Evolutionary conservation across 345 rosid species (phyloP).

Genomic region (Gossypium turneri): DNA sequence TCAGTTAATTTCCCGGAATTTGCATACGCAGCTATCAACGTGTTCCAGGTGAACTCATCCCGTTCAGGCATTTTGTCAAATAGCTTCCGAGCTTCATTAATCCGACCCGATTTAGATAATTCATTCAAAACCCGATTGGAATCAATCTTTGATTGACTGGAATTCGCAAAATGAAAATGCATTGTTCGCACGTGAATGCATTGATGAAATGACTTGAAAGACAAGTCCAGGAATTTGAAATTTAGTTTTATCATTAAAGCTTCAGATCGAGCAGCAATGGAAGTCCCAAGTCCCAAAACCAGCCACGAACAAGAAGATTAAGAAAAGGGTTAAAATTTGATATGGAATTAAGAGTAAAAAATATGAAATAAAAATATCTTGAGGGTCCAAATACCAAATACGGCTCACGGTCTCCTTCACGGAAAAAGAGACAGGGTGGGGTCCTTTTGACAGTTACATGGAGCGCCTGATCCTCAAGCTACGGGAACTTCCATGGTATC

Average conservation of each 20-base stretch:
- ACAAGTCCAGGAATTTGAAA: slow-evolving; percentile 15
- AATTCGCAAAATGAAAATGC: slow-evolving; percentile 17
- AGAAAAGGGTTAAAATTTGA: not conserved
- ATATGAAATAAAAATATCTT: not conserved
- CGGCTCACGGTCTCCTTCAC: not conserved
- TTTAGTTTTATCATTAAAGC: slow-evolving; percentile 33
- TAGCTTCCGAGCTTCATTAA: slow-evolving; percentile 63
- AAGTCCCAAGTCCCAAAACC: not conserved
- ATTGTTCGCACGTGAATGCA: not conserved
- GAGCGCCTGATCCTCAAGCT: not conserved
- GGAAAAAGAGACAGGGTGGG: not conserved
- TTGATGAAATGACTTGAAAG: slow-evolving; percentile 2
- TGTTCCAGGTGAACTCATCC: slow-evolving; percentile 83
- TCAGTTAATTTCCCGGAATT: slow-evolving; percentile 55
- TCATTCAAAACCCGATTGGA: slow-evolving; percentile 36
- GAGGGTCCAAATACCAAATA: not conserved
- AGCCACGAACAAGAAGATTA: not conserved
- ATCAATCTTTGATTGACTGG: slow-evolving; percentile 31
- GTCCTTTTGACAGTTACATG: not conserved
- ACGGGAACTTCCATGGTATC: slow-evolving; percentile 4
- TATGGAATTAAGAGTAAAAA: not conserved
- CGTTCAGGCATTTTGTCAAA: slow-evolving; percentile 63
- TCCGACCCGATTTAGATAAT: slow-evolving; percentile 49
- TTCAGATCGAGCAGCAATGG: not conserved
- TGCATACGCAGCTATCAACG: slow-evolving; percentile 73